Evolutionary conservation across 1,284 basidiomycete species (phyloP).

Genomic region (Pseudozyma pruni): DNA sequence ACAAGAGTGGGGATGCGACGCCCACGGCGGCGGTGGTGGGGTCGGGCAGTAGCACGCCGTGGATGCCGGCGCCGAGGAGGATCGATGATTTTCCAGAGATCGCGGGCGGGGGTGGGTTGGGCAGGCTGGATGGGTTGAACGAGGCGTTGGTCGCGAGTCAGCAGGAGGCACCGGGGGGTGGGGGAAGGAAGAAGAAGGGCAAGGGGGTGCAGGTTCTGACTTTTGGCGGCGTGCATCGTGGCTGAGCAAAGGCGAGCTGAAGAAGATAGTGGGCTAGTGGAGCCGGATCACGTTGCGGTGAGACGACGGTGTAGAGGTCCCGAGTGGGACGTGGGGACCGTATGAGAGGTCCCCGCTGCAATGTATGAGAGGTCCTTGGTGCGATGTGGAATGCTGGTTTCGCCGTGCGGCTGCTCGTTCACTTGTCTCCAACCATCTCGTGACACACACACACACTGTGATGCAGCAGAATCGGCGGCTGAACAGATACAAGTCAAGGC

Average conservation of each 20-base stretch:
- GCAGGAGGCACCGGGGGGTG: too few species aligned
- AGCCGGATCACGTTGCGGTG: too few species aligned
- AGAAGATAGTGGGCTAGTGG: too few species aligned
- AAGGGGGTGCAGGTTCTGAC: constrained; percentile 51
- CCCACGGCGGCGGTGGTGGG: not conserved
- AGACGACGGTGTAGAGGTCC: too few species aligned
- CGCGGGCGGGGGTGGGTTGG: not conserved
- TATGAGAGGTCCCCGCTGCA: not conserved
- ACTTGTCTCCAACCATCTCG: too few species aligned
- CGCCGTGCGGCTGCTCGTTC: too few species aligned
- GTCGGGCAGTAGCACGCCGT: constrained; percentile 26
- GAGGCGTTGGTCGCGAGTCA: constrained; percentile 31
- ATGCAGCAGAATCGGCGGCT: too few species aligned
- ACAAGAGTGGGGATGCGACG: not conserved
- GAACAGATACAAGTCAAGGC: not conserved
- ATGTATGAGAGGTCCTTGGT: too few species aligned
- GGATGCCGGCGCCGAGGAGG: constrained; percentile 11
- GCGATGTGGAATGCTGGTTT: too few species aligned
- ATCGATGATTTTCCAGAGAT: constrained; percentile 33
- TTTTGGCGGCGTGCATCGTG: constrained; percentile 54
- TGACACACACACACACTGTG: too few species aligned
- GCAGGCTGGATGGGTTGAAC: constrained; percentile 17
- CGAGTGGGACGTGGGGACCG: too few species aligned
- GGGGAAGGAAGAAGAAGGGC: constrained; percentile 49
- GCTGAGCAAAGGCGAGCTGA: constrained; percentile 6